Evolutionary conservation across 1,284 basidiomycete species (phyloP).

Genomic region (Boletellus deceptivus): DNA sequence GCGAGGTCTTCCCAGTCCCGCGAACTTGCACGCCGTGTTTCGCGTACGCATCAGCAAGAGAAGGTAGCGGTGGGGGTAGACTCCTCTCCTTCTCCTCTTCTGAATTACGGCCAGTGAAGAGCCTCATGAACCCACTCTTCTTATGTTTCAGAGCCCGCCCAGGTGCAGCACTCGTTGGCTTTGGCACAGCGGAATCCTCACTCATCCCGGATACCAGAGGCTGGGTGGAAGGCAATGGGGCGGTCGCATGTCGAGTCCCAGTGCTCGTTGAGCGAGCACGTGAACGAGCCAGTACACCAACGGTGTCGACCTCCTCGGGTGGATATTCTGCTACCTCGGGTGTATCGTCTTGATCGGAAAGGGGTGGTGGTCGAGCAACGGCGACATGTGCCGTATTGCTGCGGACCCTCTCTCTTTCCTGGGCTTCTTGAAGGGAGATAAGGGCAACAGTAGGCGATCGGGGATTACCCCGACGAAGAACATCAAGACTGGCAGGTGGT

Average conservation of each 20-base stretch:
- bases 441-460: constrained; percentile 55
- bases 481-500: constrained; percentile 31
- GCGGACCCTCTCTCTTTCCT: constrained; percentile 52
- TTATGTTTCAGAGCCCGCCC: constrained; percentile 61
- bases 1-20: constrained; percentile 30
- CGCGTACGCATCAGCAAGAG: constrained; percentile 40
- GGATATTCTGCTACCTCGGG: constrained; percentile 25
- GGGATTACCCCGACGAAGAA: constrained; percentile 49
- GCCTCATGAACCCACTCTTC: constrained; percentile 78
- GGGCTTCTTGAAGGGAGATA: constrained; percentile 74
- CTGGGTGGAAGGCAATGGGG: constrained; percentile 38
- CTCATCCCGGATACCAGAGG: constrained; percentile 36
- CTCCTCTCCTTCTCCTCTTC: constrained; percentile 39
- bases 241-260: constrained; percentile 49
- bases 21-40: constrained; percentile 29
- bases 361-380: constrained; percentile 29
- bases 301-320: constrained; percentile 16
- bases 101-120: constrained; percentile 59
- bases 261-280: constrained; percentile 62
- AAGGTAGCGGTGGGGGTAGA: constrained; percentile 55
- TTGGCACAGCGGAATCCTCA: constrained; percentile 35
- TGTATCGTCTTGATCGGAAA: constrained; percentile 28
- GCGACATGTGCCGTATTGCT: constrained; percentile 44
- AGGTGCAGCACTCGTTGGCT: constrained; percentile 17
- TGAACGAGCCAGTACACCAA: constrained; percentile 29